Evolutionary conservation across 805 yeast genomes (phyloP).

Genomic region (Hanseniaspora jakobsenii): DNA sequence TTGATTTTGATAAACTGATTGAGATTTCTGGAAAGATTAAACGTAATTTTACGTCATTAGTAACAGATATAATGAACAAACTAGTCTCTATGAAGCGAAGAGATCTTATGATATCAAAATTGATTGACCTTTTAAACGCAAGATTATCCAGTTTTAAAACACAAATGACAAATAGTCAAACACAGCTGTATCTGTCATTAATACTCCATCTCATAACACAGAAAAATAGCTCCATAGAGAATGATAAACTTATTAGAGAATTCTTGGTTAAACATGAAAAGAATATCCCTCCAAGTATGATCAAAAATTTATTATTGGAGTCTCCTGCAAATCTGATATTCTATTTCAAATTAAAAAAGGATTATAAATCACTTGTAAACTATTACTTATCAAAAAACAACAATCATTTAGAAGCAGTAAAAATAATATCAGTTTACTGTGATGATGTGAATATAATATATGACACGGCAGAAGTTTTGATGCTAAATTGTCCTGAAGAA

Average conservation of each 20-base stretch:
- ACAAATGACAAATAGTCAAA: constrained; percentile 23
- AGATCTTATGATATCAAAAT: constrained; percentile 35
- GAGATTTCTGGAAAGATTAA: constrained; percentile 39
- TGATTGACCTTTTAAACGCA: constrained; percentile 23
- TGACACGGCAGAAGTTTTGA: constrained; percentile 53
- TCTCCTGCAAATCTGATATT: constrained; percentile 49
- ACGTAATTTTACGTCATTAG: constrained; percentile 36
- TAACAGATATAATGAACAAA: constrained; percentile 41
- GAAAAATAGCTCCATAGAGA: not conserved
- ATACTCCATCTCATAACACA: constrained; percentile 27
- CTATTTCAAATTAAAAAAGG: constrained; percentile 57
- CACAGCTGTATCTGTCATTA: constrained; percentile 28
- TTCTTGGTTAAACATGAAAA: constrained; percentile 25
- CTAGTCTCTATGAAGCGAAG: constrained; percentile 35
- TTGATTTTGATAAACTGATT: constrained; percentile 35
- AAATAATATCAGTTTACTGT: constrained; percentile 38
- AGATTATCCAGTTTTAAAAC: not conserved
- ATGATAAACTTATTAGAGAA: constrained; percentile 13
- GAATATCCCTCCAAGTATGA: constrained; percentile 35
- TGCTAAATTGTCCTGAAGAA: constrained; percentile 53
- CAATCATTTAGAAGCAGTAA: constrained; percentile 64
- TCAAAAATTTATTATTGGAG: constrained; percentile 66
- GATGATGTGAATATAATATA: constrained; percentile 43
- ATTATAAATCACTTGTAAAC: constrained; percentile 54
- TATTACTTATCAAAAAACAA: constrained; percentile 48